Conservation (phyloP, 2,329 filamentous ascomycete genomes). For the Apiospora rasikravindrae region DNA sequence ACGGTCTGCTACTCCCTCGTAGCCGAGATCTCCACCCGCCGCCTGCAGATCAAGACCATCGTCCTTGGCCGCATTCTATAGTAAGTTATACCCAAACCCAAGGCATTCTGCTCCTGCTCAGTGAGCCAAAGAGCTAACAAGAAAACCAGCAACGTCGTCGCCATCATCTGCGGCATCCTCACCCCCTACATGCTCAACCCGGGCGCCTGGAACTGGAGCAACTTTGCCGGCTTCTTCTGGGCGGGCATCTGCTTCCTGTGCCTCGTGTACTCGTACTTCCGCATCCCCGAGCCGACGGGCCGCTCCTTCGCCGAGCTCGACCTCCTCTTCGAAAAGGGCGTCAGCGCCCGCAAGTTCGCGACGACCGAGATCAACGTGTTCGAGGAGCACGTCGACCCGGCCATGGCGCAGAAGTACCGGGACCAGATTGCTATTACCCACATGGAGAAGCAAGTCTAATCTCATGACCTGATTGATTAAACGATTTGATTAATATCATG, state of each 20-base stretch:
- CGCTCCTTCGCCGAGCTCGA: slow-evolving; percentile 88
- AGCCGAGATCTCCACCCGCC: slow-evolving; percentile 79
- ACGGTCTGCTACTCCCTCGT: slow-evolving; percentile 91
- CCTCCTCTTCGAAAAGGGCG: slow-evolving; percentile 76
- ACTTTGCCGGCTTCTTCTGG: slow-evolving; percentile 90
- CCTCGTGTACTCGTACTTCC: slow-evolving; percentile 81
- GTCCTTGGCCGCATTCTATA: slow-evolving; percentile 82
- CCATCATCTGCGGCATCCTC: slow-evolving; percentile 79
- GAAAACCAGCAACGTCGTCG: slow-evolving; percentile 72
- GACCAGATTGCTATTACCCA: slow-evolving; percentile 42
- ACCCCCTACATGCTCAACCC: slow-evolving; percentile 96
- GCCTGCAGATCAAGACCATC: slow-evolving; percentile 89
- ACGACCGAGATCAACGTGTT: slow-evolving; percentile 62
- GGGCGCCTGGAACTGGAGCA: slow-evolving; percentile 83
- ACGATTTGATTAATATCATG: neutral
- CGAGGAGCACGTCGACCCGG: slow-evolving; percentile 53
- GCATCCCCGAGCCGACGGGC: slow-evolving; percentile 79
- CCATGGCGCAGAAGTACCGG: slow-evolving; percentile 55
- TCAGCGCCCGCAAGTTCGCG: slow-evolving; percentile 76
- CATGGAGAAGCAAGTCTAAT: slow-evolving; percentile 30
- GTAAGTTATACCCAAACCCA: slow-evolving; percentile 43
- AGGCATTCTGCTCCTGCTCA: too few relatives aligned
- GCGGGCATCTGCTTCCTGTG: slow-evolving; percentile 80
- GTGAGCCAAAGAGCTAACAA: neutral
- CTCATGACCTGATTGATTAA: neutral